Base-by-base conservation (phyloP, 2,329 filamentous ascomycete genomes). In the Trichothecium roseum region DNA sequence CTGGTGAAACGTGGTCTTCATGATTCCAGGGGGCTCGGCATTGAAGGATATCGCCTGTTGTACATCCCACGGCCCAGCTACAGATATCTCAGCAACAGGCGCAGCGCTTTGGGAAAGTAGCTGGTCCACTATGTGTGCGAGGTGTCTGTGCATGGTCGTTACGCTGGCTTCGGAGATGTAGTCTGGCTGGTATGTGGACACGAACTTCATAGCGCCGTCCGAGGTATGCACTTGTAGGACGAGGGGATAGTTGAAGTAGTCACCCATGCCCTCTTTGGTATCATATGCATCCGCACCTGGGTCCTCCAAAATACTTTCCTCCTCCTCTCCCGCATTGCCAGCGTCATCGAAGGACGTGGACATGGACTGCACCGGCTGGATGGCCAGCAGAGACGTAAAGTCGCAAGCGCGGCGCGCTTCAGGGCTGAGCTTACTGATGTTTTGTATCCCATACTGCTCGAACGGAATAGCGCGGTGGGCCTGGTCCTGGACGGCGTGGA, bases 401-500 rank as follows among this genome's bases (percentile, higher is more conserved):
- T 30, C 14, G 22, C 34, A 36, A 5, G 24, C 34, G 24, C 16
- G 24, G 14, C n/a, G n/a, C n/a, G 34, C 28, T 30, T 1, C 44
- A 13, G 26, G 24, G 3, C 26, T 29, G 20, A 28, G 12, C 17
- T 29, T 28, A 8, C 17, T n/a, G 14, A 36, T 36, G 10, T 18
- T 18, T 18, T 45, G 46, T 3, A 49, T 39, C 8, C 46, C 46
- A 4, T 20, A 38, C 12, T 45, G 42, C 26, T 46, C 40, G 18
- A 36, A 39, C 1, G 38, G 36, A 15, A 43, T 38, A 35, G 42
- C 39, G 14, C 16, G 35, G 34, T 14, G n/a, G 12, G 31, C 15
- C n/a, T 20, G 15, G 5, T 9, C 18, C 31, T 33, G 31, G 18
- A 33, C 18, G 12, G 5, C 8, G 5, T 33, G 31, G 2, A 75